A percentile compares a stretch with the other conserved stretches of the same genome.
These are phyloP conservation scores for Ceratocystis harringtonii DNA, from an alignment of 2,329 filamentous ascomycete species.

Conservation along the genomic window DNA sequence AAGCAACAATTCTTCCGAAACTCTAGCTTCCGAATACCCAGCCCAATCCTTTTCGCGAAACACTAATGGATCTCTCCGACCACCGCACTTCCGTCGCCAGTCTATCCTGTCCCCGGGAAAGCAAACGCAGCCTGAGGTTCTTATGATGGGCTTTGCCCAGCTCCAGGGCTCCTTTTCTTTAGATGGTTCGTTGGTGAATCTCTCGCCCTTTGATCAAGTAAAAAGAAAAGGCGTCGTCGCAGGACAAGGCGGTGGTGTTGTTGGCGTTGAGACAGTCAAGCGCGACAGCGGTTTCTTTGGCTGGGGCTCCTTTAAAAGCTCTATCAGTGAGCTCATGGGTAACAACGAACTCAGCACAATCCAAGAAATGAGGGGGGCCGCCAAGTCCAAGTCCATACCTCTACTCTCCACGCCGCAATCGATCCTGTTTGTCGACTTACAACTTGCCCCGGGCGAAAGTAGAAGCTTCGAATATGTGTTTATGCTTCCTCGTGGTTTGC, in stretches of 20 bases:
- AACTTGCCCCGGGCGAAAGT: constrained; percentile 76
- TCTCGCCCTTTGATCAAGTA: constrained; percentile 83
- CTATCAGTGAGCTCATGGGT: constrained; percentile 74
- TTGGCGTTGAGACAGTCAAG: constrained; percentile 61
- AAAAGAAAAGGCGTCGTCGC: constrained; percentile 87
- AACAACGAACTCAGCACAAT: constrained; percentile 80
- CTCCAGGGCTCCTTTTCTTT: constrained; percentile 82
- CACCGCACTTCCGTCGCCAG: constrained; percentile 33
- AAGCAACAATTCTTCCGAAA: constrained; percentile 92
- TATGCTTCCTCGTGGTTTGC: constrained; percentile 71
- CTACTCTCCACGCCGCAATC: constrained; percentile 91
- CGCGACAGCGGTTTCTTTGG: constrained; percentile 66
- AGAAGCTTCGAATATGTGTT: constrained; percentile 78
- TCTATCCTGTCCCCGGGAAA: constrained; percentile 28
- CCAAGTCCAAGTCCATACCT: constrained; percentile 74
- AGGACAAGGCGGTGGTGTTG: constrained; percentile 72
- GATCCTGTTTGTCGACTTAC: constrained; percentile 85
- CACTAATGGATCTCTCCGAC: constrained; percentile 22
- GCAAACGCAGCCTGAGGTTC: constrained; percentile 48
- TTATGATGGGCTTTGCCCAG: constrained; percentile 98
- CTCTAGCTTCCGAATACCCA: constrained; percentile 76
- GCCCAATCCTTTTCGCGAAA: constrained; percentile 30
- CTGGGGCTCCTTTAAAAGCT: constrained; percentile 78
- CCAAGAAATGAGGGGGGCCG: constrained; percentile 82
- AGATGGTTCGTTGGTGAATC: constrained; percentile 80